These are phyloP conservation scores for Yamadazyma olivae DNA, from an alignment of 805 yeast genomes.

Conservation along the genomic window DNA sequence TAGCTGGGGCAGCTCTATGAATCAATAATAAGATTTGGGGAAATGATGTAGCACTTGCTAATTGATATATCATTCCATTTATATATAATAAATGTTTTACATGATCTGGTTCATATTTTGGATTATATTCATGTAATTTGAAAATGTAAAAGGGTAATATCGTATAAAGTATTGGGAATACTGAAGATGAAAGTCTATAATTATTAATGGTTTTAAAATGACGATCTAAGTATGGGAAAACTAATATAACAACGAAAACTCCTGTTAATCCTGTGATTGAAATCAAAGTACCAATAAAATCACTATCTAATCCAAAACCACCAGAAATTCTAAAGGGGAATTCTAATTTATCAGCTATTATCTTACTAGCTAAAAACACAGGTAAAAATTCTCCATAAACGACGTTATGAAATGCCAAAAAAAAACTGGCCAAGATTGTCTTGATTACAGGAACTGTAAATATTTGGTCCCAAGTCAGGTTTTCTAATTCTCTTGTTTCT, in stretches of 20 bases:
- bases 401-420: constrained; percentile 30
- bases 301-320: constrained; percentile 32
- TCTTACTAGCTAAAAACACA: constrained; percentile 31
- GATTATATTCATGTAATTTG: constrained; percentile 32
- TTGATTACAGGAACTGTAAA: constrained; percentile 32
- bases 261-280: constrained; percentile 37
- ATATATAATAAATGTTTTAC: constrained; percentile 24
- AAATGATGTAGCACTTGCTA: constrained; percentile 45
- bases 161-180: constrained; percentile 46
- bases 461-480: constrained; percentile 6
- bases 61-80: constrained; percentile 21
- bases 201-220: constrained; percentile 40
- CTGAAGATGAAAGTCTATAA: constrained; percentile 35
- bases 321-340: constrained; percentile 37
- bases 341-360: constrained; percentile 20
- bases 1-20: constrained; percentile 51
- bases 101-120: constrained; percentile 20
- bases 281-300: constrained; percentile 32
- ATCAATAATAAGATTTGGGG: constrained; percentile 54
- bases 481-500: constrained; percentile 12
- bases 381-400: constrained; percentile 36
- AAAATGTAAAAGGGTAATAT: constrained; percentile 48
- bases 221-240: constrained; percentile 34
- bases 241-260: constrained; percentile 40
- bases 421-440: constrained; percentile 31